Evolutionary conservation across 371 early-diverging fungal genomes (phyloP).

Genomic region (Rhizomucor pusillus): DNA sequence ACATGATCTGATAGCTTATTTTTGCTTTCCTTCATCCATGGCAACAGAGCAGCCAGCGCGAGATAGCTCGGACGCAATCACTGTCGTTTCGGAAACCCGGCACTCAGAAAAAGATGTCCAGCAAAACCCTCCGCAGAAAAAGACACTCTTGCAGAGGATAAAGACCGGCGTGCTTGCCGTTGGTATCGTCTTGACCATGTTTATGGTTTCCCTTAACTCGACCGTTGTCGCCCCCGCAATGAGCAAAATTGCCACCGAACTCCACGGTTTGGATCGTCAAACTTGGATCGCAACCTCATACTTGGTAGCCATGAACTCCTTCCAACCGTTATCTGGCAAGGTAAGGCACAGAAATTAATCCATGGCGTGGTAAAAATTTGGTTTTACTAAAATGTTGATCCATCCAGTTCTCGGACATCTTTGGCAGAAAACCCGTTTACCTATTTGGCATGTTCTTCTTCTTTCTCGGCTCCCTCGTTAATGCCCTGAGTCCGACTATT

Average conservation of each 20-base stretch:
- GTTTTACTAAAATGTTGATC: not conserved
- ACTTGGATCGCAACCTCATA: slow-evolving; percentile 36
- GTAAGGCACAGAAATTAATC: slow-evolving; percentile 13
- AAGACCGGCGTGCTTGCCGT: slow-evolving; percentile 11
- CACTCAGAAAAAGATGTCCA: not conserved
- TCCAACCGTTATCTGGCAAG: slow-evolving; percentile 58
- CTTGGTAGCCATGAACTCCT: slow-evolving; percentile 54
- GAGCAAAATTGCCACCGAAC: slow-evolving; percentile 20
- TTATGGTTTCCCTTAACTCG: slow-evolving; percentile 74
- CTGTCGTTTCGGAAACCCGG: not conserved
- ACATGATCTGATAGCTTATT: not conserved
- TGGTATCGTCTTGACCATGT: slow-evolving; percentile 50
- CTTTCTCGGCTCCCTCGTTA: slow-evolving; percentile 52
- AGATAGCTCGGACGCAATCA: not conserved
- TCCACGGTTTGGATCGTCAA: slow-evolving; percentile 12
- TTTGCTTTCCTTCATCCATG: not conserved
- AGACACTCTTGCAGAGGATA: not conserved
- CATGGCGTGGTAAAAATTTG: not conserved
- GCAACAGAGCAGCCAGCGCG: slow-evolving; percentile 1
- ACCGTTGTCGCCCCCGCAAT: slow-evolving; percentile 67
- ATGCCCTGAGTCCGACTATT: slow-evolving; percentile 53
- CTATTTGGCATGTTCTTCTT: slow-evolving; percentile 49
- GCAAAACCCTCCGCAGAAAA: not conserved
- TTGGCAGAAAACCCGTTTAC: slow-evolving; percentile 47
- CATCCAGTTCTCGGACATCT: slow-evolving; percentile 20